Evolutionary conservation across 208 protist species (phyloP), one percentile per base, ranked within the genome.

Genomic region (Herpetomonas tarakana): DNA sequence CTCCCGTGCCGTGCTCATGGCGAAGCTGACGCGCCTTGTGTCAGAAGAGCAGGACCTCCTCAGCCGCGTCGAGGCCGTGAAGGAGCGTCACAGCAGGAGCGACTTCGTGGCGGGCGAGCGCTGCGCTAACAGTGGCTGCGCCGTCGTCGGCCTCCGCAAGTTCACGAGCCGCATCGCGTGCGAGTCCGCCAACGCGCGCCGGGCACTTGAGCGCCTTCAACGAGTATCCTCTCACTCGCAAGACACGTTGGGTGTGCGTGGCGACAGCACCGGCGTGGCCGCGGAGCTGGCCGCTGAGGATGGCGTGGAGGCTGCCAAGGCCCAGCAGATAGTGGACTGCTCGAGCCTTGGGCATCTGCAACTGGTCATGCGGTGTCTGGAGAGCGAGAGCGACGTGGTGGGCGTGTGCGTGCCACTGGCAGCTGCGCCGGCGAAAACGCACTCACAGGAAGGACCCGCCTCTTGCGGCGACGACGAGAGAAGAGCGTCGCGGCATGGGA

Each of bases 401-500:
- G 71, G 68, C 19, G 63, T 89, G 24, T 78, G 55, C 52, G 64
- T 74, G 30, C 58, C 71, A 18, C 45, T 71, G 21, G 46, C 46
- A 31, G 21, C 6, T 9, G 12, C 16, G 18, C 18, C 25, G 6
- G 52, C 52, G 7, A 57, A 7, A 7, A 39, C 28, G 9, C n/a
- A n/a, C n/a, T n/a, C n/a, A n/a, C n/a, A n/a, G n/a, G n/a, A n/a
- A n/a, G n/a, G n/a, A n/a, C n/a, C n/a, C n/a, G n/a, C n/a, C n/a
- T n/a, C n/a, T n/a, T n/a, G n/a, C n/a, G n/a, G n/a, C n/a, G n/a
- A n/a, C n/a, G n/a, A n/a, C n/a, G n/a, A n/a, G n/a, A n/a, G n/a
- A n/a, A n/a, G n/a, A n/a, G n/a, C n/a, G n/a, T n/a, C n/a, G n/a
- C n/a, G n/a, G n/a, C n/a, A n/a, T n/a, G n/a, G n/a, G n/a, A n/a